Base-by-base conservation (phyloP, 2,329 filamentous ascomycete species). In the Lasiodiplodia hormozganensis region DNA sequence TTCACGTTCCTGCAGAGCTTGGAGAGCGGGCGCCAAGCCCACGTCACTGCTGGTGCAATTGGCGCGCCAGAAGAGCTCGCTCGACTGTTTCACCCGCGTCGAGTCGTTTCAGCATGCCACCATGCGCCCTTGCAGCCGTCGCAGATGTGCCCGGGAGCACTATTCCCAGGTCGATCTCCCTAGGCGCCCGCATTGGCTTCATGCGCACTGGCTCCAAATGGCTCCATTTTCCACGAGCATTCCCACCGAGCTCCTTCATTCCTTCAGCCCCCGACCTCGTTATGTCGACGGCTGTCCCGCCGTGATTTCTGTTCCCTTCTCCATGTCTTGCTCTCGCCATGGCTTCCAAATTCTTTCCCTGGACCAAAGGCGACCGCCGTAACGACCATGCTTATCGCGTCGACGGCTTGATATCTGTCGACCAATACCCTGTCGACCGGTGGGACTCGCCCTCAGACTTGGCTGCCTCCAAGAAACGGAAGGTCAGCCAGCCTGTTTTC, bases 301-400 rank as follows among this genome's bases (percentile, higher is more conserved):
- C 25, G 38, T 49, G 34, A 51, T 52, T 36, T 10, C 23, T 43
- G 36, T n/a, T 18, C 38, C 34, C 52, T 36, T 58, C 38, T 36
- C 52, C 25, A 65, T 47, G 38, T 40, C 51, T 51, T 38, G 28
- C 28, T n/a, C 52, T 69, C 68, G 68, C 70, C 43, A 82, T 82
- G 79, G 76, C 74, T 11, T 76, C 80, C 28, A 81, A 79, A 64
- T 79, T 82, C 70, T 81, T 82, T 62, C 81, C 80, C 57, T 82
- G 82, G 81, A 81, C 80, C 16, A 82, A 81, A 67, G 75, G 75
- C 73, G 80, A 72, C 73, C 77, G 73, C 72, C 77, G 69, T 62
- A 72, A 72, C 71, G 75, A 72, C 21, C 31, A 34, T 34, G 31
- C 31, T 34, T 76, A 79, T 70, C 77, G 75, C 11, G 78, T 77